Percentiles rank a stretch among this genome's conserved stretches.
Conservation (phyloP, 345 rosid genomes). For the Arabidopsis suecica region DNA sequence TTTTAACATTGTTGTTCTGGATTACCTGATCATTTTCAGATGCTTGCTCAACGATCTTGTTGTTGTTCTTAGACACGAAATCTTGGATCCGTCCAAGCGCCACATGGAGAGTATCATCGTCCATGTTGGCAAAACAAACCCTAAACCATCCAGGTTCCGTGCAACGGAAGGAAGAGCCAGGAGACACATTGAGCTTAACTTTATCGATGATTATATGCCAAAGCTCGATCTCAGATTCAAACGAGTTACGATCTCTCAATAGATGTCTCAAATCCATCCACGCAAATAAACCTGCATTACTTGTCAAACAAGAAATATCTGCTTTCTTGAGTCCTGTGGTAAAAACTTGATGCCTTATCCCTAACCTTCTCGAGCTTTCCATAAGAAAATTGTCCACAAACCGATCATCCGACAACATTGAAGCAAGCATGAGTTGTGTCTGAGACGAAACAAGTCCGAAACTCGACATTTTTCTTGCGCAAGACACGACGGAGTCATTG, state of each 20-base stretch:
- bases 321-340: slow-evolving; percentile 54
- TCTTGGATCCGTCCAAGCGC: slow-evolving; percentile 64
- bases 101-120: slow-evolving; percentile 59
- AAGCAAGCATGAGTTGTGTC: slow-evolving; percentile 70
- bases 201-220: slow-evolving; percentile 68
- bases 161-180: slow-evolving; percentile 78
- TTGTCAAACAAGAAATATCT: slow-evolving; percentile 59
- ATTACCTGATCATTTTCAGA: slow-evolving; percentile 31
- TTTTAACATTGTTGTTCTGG: slow-evolving; percentile 35
- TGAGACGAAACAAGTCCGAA: slow-evolving; percentile 84
- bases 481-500: slow-evolving; percentile 65
- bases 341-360: slow-evolving; percentile 52
- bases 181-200: slow-evolving; percentile 84
- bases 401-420: slow-evolving; percentile 70
- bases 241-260: slow-evolving; percentile 50
- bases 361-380: slow-evolving; percentile 64
- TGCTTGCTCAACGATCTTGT: slow-evolving; percentile 8
- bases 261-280: slow-evolving; percentile 87
- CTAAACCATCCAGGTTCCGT: slow-evolving; percentile 87
- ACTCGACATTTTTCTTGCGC: slow-evolving; percentile 84
- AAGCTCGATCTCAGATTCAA: slow-evolving; percentile 58
- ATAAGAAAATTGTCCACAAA: slow-evolving; percentile 56
- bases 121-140: slow-evolving; percentile 91
- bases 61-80: slow-evolving; percentile 48
- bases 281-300: slow-evolving; percentile 70